These are phyloP conservation scores for Ailanthus altissimus DNA, from an alignment of 345 rosid species.

Conservation along the genomic window DNA sequence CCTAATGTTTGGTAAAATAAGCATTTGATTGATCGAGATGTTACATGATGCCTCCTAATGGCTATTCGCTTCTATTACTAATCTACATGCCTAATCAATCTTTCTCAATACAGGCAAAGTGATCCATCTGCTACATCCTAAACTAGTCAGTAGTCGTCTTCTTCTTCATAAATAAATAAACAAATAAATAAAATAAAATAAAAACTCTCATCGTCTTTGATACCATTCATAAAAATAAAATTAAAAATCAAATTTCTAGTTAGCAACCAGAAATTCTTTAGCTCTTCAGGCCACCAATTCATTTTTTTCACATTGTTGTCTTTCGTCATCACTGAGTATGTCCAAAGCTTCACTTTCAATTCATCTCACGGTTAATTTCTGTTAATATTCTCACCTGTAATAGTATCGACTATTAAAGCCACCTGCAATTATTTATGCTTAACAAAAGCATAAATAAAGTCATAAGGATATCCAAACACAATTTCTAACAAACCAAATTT, in stretches of 20 bases:
- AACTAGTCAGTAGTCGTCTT: not conserved
- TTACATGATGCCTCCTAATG: not conserved
- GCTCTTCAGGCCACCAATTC: not conserved
- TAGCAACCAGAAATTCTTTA: not conserved
- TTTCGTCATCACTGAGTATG: not conserved
- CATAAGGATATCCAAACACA: not conserved
- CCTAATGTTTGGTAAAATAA: not conserved
- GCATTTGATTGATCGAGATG: not conserved
- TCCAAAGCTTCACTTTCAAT: conserved; percentile 1
- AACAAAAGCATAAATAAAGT: not conserved
- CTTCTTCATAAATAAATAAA: too few relatives aligned
- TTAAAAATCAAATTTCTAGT: not conserved
- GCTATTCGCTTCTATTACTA: not conserved
- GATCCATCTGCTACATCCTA: not conserved
- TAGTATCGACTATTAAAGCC: not conserved
- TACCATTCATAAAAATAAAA: too few relatives aligned
- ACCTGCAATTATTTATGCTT: not conserved
- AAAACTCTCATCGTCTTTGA: not conserved
- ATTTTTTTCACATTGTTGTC: too few relatives aligned
- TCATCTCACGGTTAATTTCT: not conserved
- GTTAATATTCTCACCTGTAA: too few relatives aligned
- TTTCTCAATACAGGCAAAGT: not conserved
- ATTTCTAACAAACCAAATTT: conserved; percentile 13
- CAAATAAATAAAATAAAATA: too few relatives aligned
- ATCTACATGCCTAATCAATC: not conserved